Base-by-base conservation (phyloP, 202 grass and related monocot genomes). In the Hordeum pubiflorum region DNA sequence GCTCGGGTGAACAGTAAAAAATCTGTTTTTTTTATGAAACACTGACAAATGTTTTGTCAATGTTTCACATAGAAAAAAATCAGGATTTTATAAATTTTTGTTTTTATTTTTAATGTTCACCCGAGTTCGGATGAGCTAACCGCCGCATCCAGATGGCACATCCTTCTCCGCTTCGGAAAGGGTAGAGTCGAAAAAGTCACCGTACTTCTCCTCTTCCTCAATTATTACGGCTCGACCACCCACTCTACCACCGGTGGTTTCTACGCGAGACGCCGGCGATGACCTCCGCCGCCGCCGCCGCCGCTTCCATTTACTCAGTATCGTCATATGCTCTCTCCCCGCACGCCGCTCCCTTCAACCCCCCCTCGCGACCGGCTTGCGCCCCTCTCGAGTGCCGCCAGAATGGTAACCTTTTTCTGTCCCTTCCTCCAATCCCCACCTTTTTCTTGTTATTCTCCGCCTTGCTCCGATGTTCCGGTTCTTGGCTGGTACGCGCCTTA, bases 331-430 rank as follows among this genome's bases (percentile, higher is more conserved):
- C 68, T 34, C 86, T 94, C 58, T 87, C 92, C 11, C 74, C 92
- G 72, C 71, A 91, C 84, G 84, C 89, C 21, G 18, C 85, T 50
- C 92, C 89, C 48, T 89, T 81, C 82, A 58, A 33, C 40, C 58
- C 70, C 69, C 84, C 68, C 18, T 37, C 11, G 27, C 60, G 22
- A 52, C 17, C 68, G 63, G 46, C 1, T 36, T 48, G 71, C 87
- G 38, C 69, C 61, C 79, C 64, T 61, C 75, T 24, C 22, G 76
- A 40, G 3, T 14, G 6, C 27, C 74, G 14, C 61, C 80, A 69
- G 15, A 75, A 86, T 79, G 84, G 84, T 86, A 81, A 58, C 61
- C 20, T 68, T 33, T 24, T 2, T 23, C 68, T 71, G 14, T 20
- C 32, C 64, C 23, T 20, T 14, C 46, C 63, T 84, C 31, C 43